Evolutionary conservation across 2,329 filamentous ascomycete genomes (phyloP), one percentile per base, ranked within the genome.

Genomic region (Tolypocladium album): DNA sequence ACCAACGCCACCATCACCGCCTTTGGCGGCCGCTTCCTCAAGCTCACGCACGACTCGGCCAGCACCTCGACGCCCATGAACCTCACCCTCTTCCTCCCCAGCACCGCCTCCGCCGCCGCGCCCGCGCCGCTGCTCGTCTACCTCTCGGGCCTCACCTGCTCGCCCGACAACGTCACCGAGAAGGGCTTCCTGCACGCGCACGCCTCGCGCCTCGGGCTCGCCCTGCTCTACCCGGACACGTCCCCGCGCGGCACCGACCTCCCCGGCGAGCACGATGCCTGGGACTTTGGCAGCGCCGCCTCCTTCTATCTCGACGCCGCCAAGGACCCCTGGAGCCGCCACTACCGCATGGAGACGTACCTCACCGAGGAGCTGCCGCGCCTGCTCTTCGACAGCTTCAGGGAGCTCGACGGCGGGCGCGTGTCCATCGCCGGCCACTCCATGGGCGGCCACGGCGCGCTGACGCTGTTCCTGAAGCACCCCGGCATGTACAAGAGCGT

Each of bases 301-400:
- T 90, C 91, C 59, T 99, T 99, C 82, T 99, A 99, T 80, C 78
- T 99, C 66, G 88, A 99, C 73, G 92, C 93, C 12, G 90, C 86
- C 5, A 81, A 79, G 65, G 81, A 83, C 38, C 91, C 92, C 12
- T 99, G 87, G 80, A 78, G 78, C 61, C 78, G 79, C 59, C 85
- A 90, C 72, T 99, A 99, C 81, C 88, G 87, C 67, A 99, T 99
- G 94, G 92, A 97, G 80, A 86, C 82, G 63, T 99, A 99, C 79
- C 82, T 99, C 66, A 87, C 88, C n/a, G 75, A 83, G 59, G 94
- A 99, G 76, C 85, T 99, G n/a, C 93, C 92, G 0, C 77, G 80
- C 20, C 79, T 86, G 1, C 82, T 97, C 31, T 95, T 92, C 74
- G 74, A 75, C 38, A 81, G 83, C 34, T 96, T 92, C 75, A 79